Evolutionary conservation across 805 yeast species (phyloP), one percentile per base, ranked within the genome.

Genomic region (Monosporozyma solicola): DNA sequence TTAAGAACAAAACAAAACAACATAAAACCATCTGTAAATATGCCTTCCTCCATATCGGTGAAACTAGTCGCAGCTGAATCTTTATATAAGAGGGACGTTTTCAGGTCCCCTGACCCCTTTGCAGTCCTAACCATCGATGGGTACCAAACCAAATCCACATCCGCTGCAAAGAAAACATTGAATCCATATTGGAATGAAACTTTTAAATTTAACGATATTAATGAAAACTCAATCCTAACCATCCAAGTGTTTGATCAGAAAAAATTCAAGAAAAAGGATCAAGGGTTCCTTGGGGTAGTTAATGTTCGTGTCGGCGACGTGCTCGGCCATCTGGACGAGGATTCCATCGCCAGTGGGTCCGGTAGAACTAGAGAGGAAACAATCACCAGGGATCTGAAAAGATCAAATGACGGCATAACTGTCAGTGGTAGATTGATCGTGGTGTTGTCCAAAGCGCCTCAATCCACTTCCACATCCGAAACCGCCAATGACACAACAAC

Each of bases 91-190:
- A 79, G 99, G 57, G 99, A 94, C 69, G 91, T 94, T 25, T 88
- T 91, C 68, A 82, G 96, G 53, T 87, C 91, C 57, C 99, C 99
- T 2, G 99, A 94, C 70, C 99, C 99, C 10, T 94, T 94, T 73
- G 97, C 97, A 1, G 98, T 94, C 37, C 75, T 94, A 57, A 92
- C 98, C 11, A 91, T 94, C n/a, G 99, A 94, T 69, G 98, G 98
- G 3, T 83, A 87, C 22, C 99, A 94, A 67, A 94, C 98, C 1
- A 89, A 89, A 65, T 86, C 97, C 20, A 94, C 99, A 1, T 82
- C 89, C 50, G 94, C 96, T 37, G 94, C 95, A 32, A 88, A 89
- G 65, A 90, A 88, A 71, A 94, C 98, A 2, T 74, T 92, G 61
- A 89, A 94, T 64, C 99, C 99, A 10, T 94, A 91, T 72, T 94